Evolutionary conservation across 225 moss, liverwort and hornwort species (phyloP).

Genomic region (Marchantia paleacea): DNA sequence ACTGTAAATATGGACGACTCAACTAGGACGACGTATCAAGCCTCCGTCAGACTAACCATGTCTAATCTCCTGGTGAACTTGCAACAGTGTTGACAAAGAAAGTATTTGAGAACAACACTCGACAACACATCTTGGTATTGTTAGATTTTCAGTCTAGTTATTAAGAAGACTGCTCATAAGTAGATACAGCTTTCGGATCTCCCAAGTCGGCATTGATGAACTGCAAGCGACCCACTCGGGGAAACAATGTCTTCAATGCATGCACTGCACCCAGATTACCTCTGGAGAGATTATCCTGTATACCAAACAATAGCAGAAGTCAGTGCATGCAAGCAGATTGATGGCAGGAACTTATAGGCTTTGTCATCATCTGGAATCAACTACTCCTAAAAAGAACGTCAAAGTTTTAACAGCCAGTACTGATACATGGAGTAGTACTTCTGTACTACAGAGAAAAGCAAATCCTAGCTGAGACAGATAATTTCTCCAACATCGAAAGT

Average conservation of each 20-base stretch:
- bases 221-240: conserved; percentile 62
- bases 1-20: too few relatives aligned
- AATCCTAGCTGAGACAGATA: background rate
- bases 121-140: background rate
- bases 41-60: background rate
- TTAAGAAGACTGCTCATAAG: background rate
- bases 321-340: too few relatives aligned
- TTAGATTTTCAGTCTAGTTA: background rate
- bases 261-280: conserved; percentile 68
- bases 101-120: background rate
- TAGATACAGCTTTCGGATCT: conserved; percentile 74
- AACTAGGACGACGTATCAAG: background rate
- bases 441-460: background rate
- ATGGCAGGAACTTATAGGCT: too few relatives aligned
- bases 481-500: background rate
- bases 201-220: conserved; percentile 67
- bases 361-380: too few relatives aligned
- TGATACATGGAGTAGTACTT: too few relatives aligned
- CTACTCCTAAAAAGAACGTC: too few relatives aligned
- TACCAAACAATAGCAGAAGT: background rate
- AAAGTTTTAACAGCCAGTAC: too few relatives aligned
- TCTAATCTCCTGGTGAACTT: conserved; percentile 22
- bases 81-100: conserved; percentile 13
- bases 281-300: conserved; percentile 70
- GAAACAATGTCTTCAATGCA: conserved; percentile 57